These are phyloP conservation scores for Phycomyces nitens DNA, from an alignment of 192 early-diverging fungal species.

Conservation along the genomic window DNA sequence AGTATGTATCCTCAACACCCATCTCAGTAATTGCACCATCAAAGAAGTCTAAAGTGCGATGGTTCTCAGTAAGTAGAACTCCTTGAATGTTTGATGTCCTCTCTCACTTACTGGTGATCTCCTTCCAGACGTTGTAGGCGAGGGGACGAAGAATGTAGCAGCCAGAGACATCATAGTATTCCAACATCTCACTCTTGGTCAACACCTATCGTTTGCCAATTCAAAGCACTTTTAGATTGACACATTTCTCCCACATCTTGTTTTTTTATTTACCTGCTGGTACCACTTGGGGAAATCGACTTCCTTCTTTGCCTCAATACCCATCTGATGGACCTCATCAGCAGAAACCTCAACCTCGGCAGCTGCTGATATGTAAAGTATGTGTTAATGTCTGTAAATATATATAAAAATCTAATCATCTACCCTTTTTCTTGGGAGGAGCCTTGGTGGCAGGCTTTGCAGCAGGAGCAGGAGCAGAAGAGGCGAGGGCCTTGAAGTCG, in stretches of 20 bases:
- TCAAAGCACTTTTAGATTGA: too few species aligned
- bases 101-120: slow-evolving; percentile 71
- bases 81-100: neutral
- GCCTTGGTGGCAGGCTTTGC: slow-evolving; percentile 46
- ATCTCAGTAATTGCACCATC: slow-evolving; percentile 83
- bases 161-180: slow-evolving; percentile 97
- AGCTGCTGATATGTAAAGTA: neutral
- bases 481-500: slow-evolving; percentile 50
- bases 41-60: slow-evolving; percentile 69
- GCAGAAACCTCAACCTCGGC: slow-evolving; percentile 29
- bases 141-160: slow-evolving; percentile 98
- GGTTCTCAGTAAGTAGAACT: too few species aligned
- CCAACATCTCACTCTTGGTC: slow-evolving; percentile 92
- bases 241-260: too few species aligned
- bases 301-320: slow-evolving; percentile 83
- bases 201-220: slow-evolving; percentile 50
- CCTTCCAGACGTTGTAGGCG: slow-evolving; percentile 95
- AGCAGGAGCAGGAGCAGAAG: slow-evolving; percentile 39
- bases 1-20: slow-evolving; percentile 97
- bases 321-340: slow-evolving; percentile 70
- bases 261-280: slow-evolving; percentile 53
- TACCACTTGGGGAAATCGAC: slow-evolving; percentile 94
- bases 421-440: slow-evolving; percentile 39
- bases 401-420: neutral
- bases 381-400: neutral